Base-by-base conservation (phyloP, 331 rosid genomes). In the Rhamnella rubrinervis region DNA sequence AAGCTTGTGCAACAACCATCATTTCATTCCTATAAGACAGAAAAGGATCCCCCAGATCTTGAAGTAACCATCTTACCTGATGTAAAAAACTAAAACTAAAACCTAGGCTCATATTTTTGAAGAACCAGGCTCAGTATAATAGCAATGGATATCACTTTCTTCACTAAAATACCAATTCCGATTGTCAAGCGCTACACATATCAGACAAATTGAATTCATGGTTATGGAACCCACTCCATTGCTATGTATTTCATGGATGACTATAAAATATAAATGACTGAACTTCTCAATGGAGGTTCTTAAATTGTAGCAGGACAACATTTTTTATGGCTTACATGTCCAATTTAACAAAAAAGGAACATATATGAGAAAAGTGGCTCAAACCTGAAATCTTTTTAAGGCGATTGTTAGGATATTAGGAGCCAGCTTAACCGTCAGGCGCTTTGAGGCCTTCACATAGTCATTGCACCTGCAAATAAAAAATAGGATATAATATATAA, bases 341-440 rank as follows among this genome's bases (percentile, higher is more conserved):
- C 25, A 40, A 40, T 68, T 1, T 55, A 57, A 70, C 7, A 67
- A 46, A 51, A 10, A 31, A 28, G 37, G 0, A 38, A 16, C 2
- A 71, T 6, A 25, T 5, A 40, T 16, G 15, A 61, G 59, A 66
- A 41, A 60, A 65, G 49, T 35, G 50, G 55, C 53, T 70, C 68
- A 56, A 55, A 91, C 97, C 99, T 95, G 97, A 83, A 95, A 95
- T 91, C 99, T 91, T 78, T 95, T 95, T 49, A 95, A 85, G 77
- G 99, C 97, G 72, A 95, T 80, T 69, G 96, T 95, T 61, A 95
- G 88, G 71, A 95, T 86, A 76, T 95, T 95, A 61, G 99, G 97
- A 76, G 99, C 93, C 39, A 56, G 79, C 70, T 89, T 91, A 46
- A 95, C 87, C 6, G 86, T 87, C 35, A 95, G 96, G 71, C 92